Base-by-base conservation (phyloP, 768 basidiomycete genomes). In the Tulasnella sp. region DNA sequence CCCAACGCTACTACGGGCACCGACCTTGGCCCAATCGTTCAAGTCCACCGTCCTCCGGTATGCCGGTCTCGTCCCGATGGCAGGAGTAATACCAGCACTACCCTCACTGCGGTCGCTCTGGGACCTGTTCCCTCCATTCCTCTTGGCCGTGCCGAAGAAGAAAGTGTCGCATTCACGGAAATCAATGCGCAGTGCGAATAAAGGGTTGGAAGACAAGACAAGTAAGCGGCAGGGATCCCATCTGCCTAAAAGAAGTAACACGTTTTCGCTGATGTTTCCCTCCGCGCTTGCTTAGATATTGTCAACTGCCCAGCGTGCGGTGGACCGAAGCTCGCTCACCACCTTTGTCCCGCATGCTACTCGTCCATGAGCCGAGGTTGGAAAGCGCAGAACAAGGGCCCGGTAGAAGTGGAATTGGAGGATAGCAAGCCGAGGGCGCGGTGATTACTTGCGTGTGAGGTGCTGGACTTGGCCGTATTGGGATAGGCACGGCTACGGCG, bases 91-190 rank as follows among this genome's bases (percentile, higher is more conserved):
- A 71, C 37, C 77, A 13, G 48, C 76, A 32, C 13, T 81, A 32
- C 88, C 87, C 15, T 80, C 85, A 5, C 81, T 89, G 48, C 85
- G 86, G 48, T 86, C 87, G 3, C 84, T 91, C 29, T 84, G 87
- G 55, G 93, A 96, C 80, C 89, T 98, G 67, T 88, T 98, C 79
- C 96, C 96, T 16, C 88, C 95, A 0, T 90, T 96, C 83, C 86
- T 98, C 26, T 89, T 95, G 61, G 95, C 96, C 35, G 97, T 97
- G 1, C 97, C 97, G 35, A 98, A 98, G 86, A 92, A 92, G 83
- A 96, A 96, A 85, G 88, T 91, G 15, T 95, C 96, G 0, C 96
- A 98, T 85, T 95, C 94, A 29, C 88, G 93, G 74, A 99, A 99
- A 84, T 89, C 92, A n/a, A 97, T 97, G 95, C 88, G 96, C 57